These are phyloP conservation scores for Xylariaceae sp. DNA, from an alignment of 2,329 filamentous ascomycete genomes.

Conservation along the genomic window DNA sequence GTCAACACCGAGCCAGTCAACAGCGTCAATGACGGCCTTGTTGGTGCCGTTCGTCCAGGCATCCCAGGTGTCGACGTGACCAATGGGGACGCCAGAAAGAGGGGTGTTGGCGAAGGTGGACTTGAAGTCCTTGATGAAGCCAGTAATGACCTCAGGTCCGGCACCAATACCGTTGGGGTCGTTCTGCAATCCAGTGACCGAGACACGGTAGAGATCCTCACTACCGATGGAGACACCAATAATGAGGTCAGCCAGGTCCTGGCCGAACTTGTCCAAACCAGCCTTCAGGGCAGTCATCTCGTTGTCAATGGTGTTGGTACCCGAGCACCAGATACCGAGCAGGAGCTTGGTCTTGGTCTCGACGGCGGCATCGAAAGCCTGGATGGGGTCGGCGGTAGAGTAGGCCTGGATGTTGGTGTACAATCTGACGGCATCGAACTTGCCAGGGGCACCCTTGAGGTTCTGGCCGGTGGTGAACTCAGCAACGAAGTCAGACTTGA, in stretches of 20 bases:
- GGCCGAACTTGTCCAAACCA: slow-evolving; percentile 42
- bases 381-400: slow-evolving; percentile 49
- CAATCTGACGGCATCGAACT: slow-evolving; percentile 28
- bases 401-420: slow-evolving; percentile 27
- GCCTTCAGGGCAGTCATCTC: slow-evolving; percentile 47
- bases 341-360: slow-evolving; percentile 45
- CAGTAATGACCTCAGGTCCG: slow-evolving; percentile 44
- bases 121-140: slow-evolving; percentile 54
- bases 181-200: slow-evolving; percentile 26
- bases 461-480: slow-evolving; percentile 31
- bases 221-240: slow-evolving; percentile 50
- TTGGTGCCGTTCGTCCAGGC: slow-evolving; percentile 47
- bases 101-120: slow-evolving; percentile 39
- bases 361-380: slow-evolving; percentile 62
- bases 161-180: slow-evolving; percentile 30
- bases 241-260: slow-evolving; percentile 40
- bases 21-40: slow-evolving; percentile 44
- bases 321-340: slow-evolving; percentile 47
- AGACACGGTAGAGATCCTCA: slow-evolving; percentile 51
- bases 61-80: slow-evolving; percentile 54
- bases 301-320: slow-evolving; percentile 34
- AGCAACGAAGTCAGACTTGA: slow-evolving; percentile 29
- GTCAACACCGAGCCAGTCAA: slow-evolving; percentile 50
- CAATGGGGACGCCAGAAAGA: slow-evolving; percentile 38
- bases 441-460: slow-evolving; percentile 29